Evolutionary conservation across 2,329 filamentous ascomycete genomes (phyloP), one percentile per base, ranked within the genome.

Genomic region (Dryadomyces quercus-mongolicae): DNA sequence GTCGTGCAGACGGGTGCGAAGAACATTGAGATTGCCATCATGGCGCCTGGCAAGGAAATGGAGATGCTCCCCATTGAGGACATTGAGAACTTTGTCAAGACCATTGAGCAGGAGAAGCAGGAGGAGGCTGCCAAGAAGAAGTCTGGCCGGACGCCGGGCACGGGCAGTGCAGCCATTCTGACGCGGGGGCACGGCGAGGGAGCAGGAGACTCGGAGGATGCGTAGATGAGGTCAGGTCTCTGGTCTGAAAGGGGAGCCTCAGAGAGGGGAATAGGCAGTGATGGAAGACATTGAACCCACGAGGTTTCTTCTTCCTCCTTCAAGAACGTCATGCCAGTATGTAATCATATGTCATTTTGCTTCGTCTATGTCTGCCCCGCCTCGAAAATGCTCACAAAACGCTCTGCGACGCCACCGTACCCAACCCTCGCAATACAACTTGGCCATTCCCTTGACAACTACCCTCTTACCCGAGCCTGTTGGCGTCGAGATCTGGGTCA

Each of bases 11-110:
- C 93, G 2, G 93, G 93, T 59, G 93, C 93, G 53, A 98, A 98
- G 83, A 98, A 98, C 73, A 98, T 98, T 65, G 93, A 98, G 75
- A 97, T 98, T 66, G 93, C 94, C 56, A 85, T 98, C 67, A 96
- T 97, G 90, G 88, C 89, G 8, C 91, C 93, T 7, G 91, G 89
- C 52, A 90, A 95, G 76, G 71, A 79, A 16, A 82, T 98, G 59
- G 91, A 97, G 76, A 91, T 95, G 83, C 80, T 98, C 62, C 88
- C 90, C 2, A 86, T 92, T 36, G 92, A 97, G 70, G 88, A 95
- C 65, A 98, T 98, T 65, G 93, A 98, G 77, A 81, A 82, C 63
- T 96, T 95, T 66, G 94, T 98, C 66, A 97, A 97, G 83, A 93
- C 83, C 71, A 98, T 98, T 70, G 95, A 98, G 77, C 87, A 91